These are phyloP conservation scores for Aspergillus amoenus DNA, from an alignment of 2,329 filamentous ascomycete genomes.

Conservation along the genomic window DNA sequence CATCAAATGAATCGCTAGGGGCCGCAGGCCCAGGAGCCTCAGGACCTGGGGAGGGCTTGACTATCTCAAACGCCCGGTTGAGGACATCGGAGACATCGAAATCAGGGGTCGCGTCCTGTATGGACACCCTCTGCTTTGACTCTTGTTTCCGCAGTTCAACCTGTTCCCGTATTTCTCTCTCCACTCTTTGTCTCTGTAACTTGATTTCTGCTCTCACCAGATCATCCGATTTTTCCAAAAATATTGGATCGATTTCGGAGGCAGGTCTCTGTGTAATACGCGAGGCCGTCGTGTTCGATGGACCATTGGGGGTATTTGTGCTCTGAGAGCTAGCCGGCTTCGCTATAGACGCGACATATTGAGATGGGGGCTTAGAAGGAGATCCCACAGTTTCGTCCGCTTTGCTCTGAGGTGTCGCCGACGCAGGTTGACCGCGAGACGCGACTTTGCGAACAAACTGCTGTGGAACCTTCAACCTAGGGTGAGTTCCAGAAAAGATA, in stretches of 20 bases:
- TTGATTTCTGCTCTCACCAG: constrained; percentile 79
- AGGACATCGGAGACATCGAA: constrained; percentile 73
- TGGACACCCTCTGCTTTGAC: constrained; percentile 49
- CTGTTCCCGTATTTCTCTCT: constrained; percentile 74
- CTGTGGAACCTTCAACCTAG: constrained; percentile 58
- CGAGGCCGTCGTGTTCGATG: constrained; percentile 26
- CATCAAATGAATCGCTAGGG: constrained; percentile 80
- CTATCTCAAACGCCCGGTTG: constrained; percentile 67
- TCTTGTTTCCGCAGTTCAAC: constrained; percentile 62
- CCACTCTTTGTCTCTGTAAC: constrained; percentile 76
- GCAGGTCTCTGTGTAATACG: constrained; percentile 50
- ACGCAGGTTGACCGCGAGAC: constrained; percentile 32
- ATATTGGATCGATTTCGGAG: constrained; percentile 75
- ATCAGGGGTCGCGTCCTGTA: constrained; percentile 58
- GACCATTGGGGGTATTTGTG: constrained; percentile 19
- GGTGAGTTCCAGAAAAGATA: constrained; percentile 70
- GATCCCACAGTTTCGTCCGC: constrained; percentile 19
- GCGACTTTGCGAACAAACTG: constrained; percentile 48
- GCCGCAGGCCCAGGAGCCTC: constrained; percentile 56
- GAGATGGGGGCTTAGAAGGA: constrained; percentile 17
- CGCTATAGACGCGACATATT: constrained; percentile 17
- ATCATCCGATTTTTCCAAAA: constrained; percentile 82
- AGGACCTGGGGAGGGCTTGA: constrained; percentile 65
- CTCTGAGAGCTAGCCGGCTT: constrained; percentile 21
- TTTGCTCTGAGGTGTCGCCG: constrained; percentile 29